Percentiles rank a stretch among this genome's conserved stretches.
phyloP scores from a whole-genome alignment of 352 stramenopile species.

The Pythium periplocum region DNA sequence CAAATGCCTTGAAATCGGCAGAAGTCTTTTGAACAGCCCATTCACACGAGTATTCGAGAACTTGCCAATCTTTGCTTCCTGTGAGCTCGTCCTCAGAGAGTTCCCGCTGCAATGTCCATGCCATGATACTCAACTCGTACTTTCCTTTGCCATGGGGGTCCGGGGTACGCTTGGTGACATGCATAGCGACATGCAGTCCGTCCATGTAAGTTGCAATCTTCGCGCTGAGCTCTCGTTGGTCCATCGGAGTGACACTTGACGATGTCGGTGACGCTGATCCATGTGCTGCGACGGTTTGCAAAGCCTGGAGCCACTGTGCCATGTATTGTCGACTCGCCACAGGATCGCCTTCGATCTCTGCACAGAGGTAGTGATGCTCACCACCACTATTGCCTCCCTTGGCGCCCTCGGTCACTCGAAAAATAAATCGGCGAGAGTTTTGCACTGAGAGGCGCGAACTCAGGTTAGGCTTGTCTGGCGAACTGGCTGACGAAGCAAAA shows the following conservation, averaged over 20 bases:
- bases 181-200: constrained; percentile 42
- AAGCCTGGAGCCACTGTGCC: constrained; percentile 42
- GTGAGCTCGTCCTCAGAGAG: constrained; percentile 11
- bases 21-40: constrained; percentile 47
- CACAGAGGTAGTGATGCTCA: constrained; percentile 51
- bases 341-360: constrained; percentile 18
- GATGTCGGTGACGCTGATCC: constrained; percentile 1
- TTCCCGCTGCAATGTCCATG: constrained; percentile 62
- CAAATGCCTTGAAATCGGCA: constrained; percentile 41
- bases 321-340: constrained; percentile 35
- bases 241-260: constrained; percentile 9
- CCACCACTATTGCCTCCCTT: constrained; percentile 3
- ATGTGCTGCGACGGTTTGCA: constrained; percentile 16
- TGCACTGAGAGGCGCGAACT: constrained; percentile 32
- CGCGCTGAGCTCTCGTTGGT: constrained; percentile 31
- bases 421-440: constrained; percentile 62
- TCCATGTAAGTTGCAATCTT: constrained; percentile 42
- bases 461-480: background rate
- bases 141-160: constrained; percentile 21
- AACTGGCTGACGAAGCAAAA: background rate
- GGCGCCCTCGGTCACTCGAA: constrained; percentile 38
- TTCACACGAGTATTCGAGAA: constrained; percentile 58
- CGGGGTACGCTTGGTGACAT: constrained; percentile 24
- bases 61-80: constrained; percentile 33
- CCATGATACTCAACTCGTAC: constrained; percentile 50